A percentile compares a stretch with the other conserved stretches of the same genome.
Evolutionary conservation across 768 basidiomycete genomes (phyloP).

Genomic region (Fibroporia radiculosa): DNA sequence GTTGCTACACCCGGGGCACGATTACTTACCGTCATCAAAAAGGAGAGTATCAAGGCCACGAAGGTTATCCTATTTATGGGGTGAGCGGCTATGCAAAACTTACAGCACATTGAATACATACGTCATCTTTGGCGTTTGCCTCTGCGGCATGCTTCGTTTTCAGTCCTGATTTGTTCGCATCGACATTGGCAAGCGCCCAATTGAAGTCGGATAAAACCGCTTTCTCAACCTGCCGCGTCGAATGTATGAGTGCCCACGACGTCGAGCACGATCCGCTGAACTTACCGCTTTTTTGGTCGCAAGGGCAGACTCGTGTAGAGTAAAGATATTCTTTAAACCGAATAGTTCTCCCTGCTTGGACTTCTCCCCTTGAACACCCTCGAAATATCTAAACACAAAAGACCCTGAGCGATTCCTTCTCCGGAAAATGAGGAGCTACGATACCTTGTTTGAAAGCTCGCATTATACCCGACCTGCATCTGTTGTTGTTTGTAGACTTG

Average conservation of each 20-base stretch:
- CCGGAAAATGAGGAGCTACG: conserved; percentile 2
- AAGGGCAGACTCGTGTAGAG: conserved; percentile 58
- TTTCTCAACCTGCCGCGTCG: conserved; percentile 55
- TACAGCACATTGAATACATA: not conserved
- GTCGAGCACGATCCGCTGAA: conserved; percentile 1
- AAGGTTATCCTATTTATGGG: conserved; percentile 37
- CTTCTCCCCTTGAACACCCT: conserved; percentile 76
- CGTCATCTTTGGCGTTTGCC: conserved; percentile 14
- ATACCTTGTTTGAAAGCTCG: conserved; percentile 74
- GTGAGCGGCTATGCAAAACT: not conserved
- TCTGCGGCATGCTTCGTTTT: conserved; percentile 35
- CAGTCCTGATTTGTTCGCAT: conserved; percentile 28
- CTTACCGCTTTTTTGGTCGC: conserved; percentile 70
- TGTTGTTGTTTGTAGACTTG: conserved; percentile 93
- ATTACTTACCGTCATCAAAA: conserved; percentile 55
- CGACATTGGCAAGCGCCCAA: conserved; percentile 71
- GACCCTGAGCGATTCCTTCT: too few species aligned
- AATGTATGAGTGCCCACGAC: not conserved
- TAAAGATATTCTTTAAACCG: conserved; percentile 81
- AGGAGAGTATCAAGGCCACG: conserved; percentile 58
- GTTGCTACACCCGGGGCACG: not conserved
- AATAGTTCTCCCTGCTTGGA: conserved; percentile 75
- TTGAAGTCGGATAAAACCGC: conserved; percentile 69
- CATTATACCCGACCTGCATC: conserved; percentile 85
- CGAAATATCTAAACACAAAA: conserved; percentile 50